A percentile compares a stretch with the other conserved stretches of the same genome.
These are phyloP conservation scores for Mycena floridula DNA, from an alignment of 768 basidiomycete species.

Conservation along the genomic window DNA sequence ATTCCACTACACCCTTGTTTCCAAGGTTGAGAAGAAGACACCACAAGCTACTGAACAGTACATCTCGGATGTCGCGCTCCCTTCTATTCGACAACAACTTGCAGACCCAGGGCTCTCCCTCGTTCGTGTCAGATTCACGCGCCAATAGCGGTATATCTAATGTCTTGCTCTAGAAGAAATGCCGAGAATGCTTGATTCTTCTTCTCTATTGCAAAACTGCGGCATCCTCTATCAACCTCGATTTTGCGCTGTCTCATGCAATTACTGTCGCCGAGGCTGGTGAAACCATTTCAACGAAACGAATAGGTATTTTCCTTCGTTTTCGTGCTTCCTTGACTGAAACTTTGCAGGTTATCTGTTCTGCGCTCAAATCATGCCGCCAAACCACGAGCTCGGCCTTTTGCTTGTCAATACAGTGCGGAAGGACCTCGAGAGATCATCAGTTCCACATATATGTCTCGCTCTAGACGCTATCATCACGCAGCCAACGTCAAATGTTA, in stretches of 20 bases:
- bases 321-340: neutral
- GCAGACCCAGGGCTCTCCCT: slow-evolving; percentile 42
- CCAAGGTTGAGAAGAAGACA: slow-evolving; percentile 61
- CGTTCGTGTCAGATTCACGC: slow-evolving; percentile 35
- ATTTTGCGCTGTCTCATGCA: slow-evolving; percentile 73
- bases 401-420: slow-evolving; percentile 86
- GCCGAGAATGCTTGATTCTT: slow-evolving; percentile 61
- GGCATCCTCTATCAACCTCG: slow-evolving; percentile 39
- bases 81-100: slow-evolving; percentile 47
- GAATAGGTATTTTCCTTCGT: slow-evolving; percentile 43
- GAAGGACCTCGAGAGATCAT: slow-evolving; percentile 70
- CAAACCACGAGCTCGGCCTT: slow-evolving; percentile 62
- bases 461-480: slow-evolving; percentile 67
- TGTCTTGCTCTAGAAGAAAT: slow-evolving; percentile 40
- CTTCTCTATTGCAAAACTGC: slow-evolving; percentile 65
- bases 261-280: slow-evolving; percentile 73
- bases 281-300: slow-evolving; percentile 50
- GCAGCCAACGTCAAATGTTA: slow-evolving; percentile 55
- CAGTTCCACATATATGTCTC: slow-evolving; percentile 54
- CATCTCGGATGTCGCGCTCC: slow-evolving; percentile 54
- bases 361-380: slow-evolving; percentile 67
- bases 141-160: slow-evolving; percentile 5
- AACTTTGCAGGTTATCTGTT: slow-evolving; percentile 63
- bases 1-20: slow-evolving; percentile 70
- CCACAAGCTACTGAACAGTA: slow-evolving; percentile 54